phyloP scores from a whole-genome alignment of 306 rosid genomes.

The Quercus suber region DNA sequence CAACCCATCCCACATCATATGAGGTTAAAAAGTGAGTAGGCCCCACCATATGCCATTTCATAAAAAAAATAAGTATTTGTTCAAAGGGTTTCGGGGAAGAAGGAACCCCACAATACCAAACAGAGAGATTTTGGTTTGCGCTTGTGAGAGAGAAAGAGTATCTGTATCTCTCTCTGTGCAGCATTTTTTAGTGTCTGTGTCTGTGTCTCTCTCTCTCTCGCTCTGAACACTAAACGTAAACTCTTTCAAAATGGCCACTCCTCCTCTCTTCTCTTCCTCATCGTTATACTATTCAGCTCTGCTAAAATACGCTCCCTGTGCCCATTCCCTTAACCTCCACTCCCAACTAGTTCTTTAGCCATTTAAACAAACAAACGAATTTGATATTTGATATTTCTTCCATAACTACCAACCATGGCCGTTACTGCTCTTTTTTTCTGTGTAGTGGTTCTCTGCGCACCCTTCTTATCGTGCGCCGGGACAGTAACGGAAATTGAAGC shows the following conservation, averaged over 20 bases:
- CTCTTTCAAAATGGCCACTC: constrained; percentile 22
- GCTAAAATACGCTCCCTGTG: constrained; percentile 43
- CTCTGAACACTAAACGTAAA: background rate
- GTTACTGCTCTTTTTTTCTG: constrained; percentile 23
- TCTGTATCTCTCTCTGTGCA: background rate
- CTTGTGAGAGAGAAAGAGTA: background rate
- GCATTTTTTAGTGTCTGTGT: background rate
- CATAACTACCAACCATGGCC: background rate
- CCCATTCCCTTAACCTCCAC: constrained; percentile 24
- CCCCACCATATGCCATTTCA: constrained; percentile 22
- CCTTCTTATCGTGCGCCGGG: constrained; percentile 53
- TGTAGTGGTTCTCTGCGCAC: constrained; percentile 39
- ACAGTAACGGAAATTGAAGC: constrained; percentile 62
- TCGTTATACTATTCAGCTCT: background rate
- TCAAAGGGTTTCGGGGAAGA: constrained; percentile 29
- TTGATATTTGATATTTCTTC: background rate
- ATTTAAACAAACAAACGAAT: background rate
- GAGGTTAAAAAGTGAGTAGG: constrained; percentile 42
- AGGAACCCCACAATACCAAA: constrained; percentile 1
- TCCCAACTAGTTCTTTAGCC: background rate
- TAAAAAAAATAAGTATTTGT: constrained; percentile 29
- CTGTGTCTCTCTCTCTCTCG: background rate
- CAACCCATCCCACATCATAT: constrained; percentile 43
- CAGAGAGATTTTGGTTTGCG: too few species aligned
- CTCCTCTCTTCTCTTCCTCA: background rate